phyloP scores from a whole-genome alignment of 441 rosid genomes.

The Gossypium gossypioides region DNA sequence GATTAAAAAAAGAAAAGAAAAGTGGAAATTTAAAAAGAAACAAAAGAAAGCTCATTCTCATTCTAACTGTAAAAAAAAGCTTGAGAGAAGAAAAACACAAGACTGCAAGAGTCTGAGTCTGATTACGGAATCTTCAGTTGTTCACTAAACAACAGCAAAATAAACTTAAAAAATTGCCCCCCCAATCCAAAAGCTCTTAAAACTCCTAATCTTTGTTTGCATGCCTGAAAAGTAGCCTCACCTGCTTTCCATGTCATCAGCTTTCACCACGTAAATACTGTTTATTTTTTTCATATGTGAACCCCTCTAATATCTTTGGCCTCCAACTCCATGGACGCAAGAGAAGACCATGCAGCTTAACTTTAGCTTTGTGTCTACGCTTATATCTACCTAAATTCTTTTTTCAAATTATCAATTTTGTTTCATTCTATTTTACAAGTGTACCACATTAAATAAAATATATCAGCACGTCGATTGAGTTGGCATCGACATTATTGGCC shows the following conservation, averaged over 20 bases:
- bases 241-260: constrained; percentile 27
- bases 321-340: constrained; percentile 1
- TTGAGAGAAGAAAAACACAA: constrained; percentile 24
- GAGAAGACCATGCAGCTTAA: not conserved
- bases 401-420: too few relatives aligned
- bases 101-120: constrained; percentile 3
- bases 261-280: not conserved
- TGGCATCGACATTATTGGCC: accelerated
- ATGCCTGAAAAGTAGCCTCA: constrained; percentile 24
- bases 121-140: constrained; percentile 43
- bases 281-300: constrained; percentile 4
- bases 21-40: not conserved
- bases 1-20: constrained; percentile 25
- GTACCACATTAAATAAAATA: too few relatives aligned
- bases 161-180: constrained; percentile 24
- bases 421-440: too few relatives aligned
- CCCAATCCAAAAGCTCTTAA: constrained; percentile 12
- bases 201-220: constrained; percentile 28
- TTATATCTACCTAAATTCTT: too few relatives aligned
- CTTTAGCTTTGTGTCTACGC: not conserved
- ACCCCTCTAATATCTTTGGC: not conserved
- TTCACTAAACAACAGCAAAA: constrained; percentile 26
- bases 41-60: constrained; percentile 36
- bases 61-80: constrained; percentile 23
- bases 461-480: too few relatives aligned